Evolutionary conservation across 257 asterid species (phyloP).

Genomic region (Mentha longifolia): DNA sequence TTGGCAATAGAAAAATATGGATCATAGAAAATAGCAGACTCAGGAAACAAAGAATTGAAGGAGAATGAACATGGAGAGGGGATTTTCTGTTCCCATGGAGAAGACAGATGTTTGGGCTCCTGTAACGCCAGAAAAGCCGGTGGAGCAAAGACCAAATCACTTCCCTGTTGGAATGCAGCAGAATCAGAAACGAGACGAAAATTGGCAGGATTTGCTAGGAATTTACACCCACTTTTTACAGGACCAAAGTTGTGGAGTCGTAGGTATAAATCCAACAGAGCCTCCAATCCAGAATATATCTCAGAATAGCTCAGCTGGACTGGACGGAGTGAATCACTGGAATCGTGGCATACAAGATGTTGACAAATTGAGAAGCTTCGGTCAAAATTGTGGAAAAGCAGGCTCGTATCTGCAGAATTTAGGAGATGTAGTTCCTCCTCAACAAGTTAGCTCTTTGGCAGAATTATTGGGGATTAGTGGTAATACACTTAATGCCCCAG

Average conservation of each 20-base stretch:
- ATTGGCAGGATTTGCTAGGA: conserved; percentile 52
- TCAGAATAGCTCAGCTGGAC: neutral
- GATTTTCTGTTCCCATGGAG: conserved; percentile 44
- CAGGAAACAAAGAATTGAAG: neutral
- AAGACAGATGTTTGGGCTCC: conserved; percentile 50
- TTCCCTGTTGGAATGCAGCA: conserved; percentile 31
- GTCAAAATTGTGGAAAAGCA: conserved; percentile 21
- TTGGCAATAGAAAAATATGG: conserved; percentile 24
- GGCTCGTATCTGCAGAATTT: conserved; percentile 34
- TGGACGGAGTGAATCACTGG: conserved; percentile 17
- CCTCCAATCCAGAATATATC: too few relatives aligned
- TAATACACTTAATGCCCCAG: neutral
- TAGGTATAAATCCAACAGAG: too few relatives aligned
- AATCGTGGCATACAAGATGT: neutral
- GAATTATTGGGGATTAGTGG: conserved; percentile 43
- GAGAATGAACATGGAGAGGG: conserved; percentile 59
- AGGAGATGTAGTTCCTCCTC: conserved; percentile 29
- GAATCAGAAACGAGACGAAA: conserved; percentile 26
- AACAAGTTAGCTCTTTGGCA: conserved; percentile 37
- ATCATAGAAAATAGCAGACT: conserved; percentile 13
- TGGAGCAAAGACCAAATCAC: neutral
- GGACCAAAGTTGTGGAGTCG: conserved; percentile 24
- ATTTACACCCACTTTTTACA: conserved; percentile 40
- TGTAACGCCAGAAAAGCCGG: conserved; percentile 42
- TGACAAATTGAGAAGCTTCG: neutral